Base-by-base conservation (phyloP, 176 grass and related monocot genomes). In the Triticum aestivum region DNA sequence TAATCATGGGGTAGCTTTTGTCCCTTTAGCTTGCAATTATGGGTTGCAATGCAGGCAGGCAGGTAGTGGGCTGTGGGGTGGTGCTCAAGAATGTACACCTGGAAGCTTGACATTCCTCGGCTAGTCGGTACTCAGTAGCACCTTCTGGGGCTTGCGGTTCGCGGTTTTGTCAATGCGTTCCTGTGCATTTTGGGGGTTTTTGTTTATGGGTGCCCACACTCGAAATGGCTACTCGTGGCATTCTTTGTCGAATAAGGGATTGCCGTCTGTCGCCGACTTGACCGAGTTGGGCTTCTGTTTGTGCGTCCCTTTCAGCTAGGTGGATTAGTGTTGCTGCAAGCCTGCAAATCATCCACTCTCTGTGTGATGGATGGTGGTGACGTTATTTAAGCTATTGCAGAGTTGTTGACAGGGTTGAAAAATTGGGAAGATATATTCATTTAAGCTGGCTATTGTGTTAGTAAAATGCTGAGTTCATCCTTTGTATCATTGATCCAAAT, bases 11-110 rank as follows among this genome's bases (percentile, higher is more conserved):
- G 71, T 35, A 42, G 23, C 77, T 72, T 82, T 82, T 88, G 76
- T 65, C 42, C 39, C 89, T 91, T 85, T 88, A 17, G 15, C 30
- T 61, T 85, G 69, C 75, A 77, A 58, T 76, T 82, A 69, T 88
- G 63, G 63, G 29, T 42, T 77, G 52, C 77, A 82, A 78, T 59
- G 54, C 54, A 8, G 20, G 20, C 54, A 8, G 20, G 20, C 37
- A 85, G 82, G 69, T 72, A 81, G n/a, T 88, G 69, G 61, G 26
- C 15, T 70, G 52, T 63, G 52, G 39, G 71, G 77, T 91, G 77
- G 51, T 63, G 69, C 70, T 51, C 77, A 88, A 91, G 89, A 81
- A 77, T 88, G 61, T 52, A 62, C 77, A 81, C 77, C 11, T 91
- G 77, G 73, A 77, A 41, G 61, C 76, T 52, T 80, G 61, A 18